Evolutionary conservation across 1,284 basidiomycete species (phyloP).

Genomic region (Sparassis latifolia): DNA sequence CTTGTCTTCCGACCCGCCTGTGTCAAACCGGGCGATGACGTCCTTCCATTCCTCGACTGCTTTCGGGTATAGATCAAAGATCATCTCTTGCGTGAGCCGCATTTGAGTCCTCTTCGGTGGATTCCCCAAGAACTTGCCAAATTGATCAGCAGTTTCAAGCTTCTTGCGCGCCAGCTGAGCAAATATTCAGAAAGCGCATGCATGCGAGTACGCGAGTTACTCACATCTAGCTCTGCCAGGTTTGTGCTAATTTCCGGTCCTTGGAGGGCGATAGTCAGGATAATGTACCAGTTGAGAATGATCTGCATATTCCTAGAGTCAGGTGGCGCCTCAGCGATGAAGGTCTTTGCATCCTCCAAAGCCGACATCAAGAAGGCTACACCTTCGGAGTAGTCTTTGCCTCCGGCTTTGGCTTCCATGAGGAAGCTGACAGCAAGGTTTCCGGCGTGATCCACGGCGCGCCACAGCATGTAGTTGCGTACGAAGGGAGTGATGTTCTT

Average conservation of each 20-base stretch:
- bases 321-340: slow-evolving; percentile 48
- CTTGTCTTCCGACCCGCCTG: slow-evolving; percentile 17
- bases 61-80: slow-evolving; percentile 36
- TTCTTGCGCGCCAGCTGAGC: slow-evolving; percentile 34
- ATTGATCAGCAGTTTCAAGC: slow-evolving; percentile 43
- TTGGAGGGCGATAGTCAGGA: slow-evolving; percentile 41
- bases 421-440: slow-evolving; percentile 44
- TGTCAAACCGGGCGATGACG: slow-evolving; percentile 34
- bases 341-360: slow-evolving; percentile 51
- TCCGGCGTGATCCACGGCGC: slow-evolving; percentile 52
- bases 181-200: too few species aligned
- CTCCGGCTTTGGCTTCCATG: slow-evolving; percentile 34
- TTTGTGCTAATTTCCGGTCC: slow-evolving; percentile 43
- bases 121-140: slow-evolving; percentile 37
- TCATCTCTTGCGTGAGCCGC: slow-evolving; percentile 39
- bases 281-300: slow-evolving; percentile 51
- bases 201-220: slow-evolving; percentile 8
- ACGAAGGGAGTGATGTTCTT: slow-evolving; percentile 25
- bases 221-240: slow-evolving; percentile 43
- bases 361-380: slow-evolving; percentile 50
- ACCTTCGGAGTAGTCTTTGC: slow-evolving; percentile 47
- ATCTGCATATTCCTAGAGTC: slow-evolving; percentile 53
- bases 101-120: slow-evolving; percentile 41
- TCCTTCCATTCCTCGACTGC: slow-evolving; percentile 40
- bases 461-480: slow-evolving; percentile 42